Evolutionary conservation across 495 filamentous ascomycete genomes (phyloP).

Genomic region (Penicillium diatomitis): DNA sequence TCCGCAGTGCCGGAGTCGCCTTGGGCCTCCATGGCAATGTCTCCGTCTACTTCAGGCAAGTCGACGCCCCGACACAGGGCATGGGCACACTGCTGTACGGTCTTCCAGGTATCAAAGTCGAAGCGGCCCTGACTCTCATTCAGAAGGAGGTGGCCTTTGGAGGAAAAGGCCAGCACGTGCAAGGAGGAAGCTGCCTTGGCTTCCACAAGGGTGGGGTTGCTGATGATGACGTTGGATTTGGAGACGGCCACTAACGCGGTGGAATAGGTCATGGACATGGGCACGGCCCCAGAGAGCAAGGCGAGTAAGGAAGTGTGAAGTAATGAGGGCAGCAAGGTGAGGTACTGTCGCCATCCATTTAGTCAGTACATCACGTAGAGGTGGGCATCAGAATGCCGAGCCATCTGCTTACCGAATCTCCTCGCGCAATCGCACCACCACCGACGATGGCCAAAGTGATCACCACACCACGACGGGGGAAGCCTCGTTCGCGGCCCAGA

Average conservation of each 20-base stretch:
- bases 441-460: slow-evolving; percentile 31
- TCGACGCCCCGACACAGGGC: slow-evolving; percentile 48
- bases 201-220: slow-evolving; percentile 46
- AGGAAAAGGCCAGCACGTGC: slow-evolving; percentile 71
- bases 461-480: slow-evolving; percentile 34
- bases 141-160: slow-evolving; percentile 62
- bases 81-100: slow-evolving; percentile 54
- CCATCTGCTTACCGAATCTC: slow-evolving; percentile 51
- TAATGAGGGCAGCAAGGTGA: slow-evolving; percentile 64
- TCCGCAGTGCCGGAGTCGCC: slow-evolving; percentile 37
- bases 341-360: slow-evolving; percentile 43
- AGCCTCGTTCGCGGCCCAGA: slow-evolving; percentile 26
- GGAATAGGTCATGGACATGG: slow-evolving; percentile 60
- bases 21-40: slow-evolving; percentile 31
- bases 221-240: slow-evolving; percentile 39
- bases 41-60: slow-evolving; percentile 31
- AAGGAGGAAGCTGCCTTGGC: slow-evolving; percentile 53
- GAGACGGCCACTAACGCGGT: slow-evolving; percentile 53
- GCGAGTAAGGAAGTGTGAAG: slow-evolving; percentile 64
- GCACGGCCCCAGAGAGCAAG: slow-evolving; percentile 67
- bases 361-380: slow-evolving; percentile 3
- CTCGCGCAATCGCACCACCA: slow-evolving; percentile 57
- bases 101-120: slow-evolving; percentile 66
- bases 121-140: slow-evolving; percentile 78
- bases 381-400: background rate